phyloP scores from a whole-genome alignment of 345 rosid species.

The Lepidium didymum region DNA sequence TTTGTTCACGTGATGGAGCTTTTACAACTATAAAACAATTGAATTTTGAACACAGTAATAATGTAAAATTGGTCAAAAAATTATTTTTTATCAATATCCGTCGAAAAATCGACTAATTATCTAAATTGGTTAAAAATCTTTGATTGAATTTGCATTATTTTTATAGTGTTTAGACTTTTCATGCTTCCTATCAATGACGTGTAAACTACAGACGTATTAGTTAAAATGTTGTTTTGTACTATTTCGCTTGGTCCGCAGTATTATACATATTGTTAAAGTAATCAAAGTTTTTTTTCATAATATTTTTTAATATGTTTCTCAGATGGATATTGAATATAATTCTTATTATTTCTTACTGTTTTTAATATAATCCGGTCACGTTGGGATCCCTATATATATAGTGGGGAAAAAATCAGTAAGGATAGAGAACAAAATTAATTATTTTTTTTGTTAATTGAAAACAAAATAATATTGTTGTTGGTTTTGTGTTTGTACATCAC shows the following conservation, averaged over 20 bases:
- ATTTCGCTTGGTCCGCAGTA: neutral
- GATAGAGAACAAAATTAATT: neutral
- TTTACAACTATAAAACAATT: too few species aligned
- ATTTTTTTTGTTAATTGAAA: neutral
- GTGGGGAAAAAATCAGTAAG: neutral
- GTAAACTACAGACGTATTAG: neutral
- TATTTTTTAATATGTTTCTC: neutral
- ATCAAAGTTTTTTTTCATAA: too few species aligned
- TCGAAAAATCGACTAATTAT: too few species aligned
- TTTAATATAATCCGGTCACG: neutral
- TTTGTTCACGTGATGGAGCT: constrained; percentile 19
- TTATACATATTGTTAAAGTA: neutral
- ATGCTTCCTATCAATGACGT: constrained; percentile 6
- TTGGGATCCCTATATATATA: constrained; percentile 3
- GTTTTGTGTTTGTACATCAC: constrained; percentile 1
- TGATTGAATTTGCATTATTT: too few species aligned
- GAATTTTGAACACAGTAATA: too few species aligned
- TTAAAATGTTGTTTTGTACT: neutral
- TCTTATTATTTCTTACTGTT: neutral
- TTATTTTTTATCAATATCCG: too few species aligned
- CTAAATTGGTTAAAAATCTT: too few species aligned
- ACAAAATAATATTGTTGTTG: neutral
- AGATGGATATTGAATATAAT: neutral
- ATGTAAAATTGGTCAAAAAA: too few species aligned
- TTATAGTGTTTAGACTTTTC: constrained; percentile 5